Evolutionary conservation across 768 basidiomycete species (phyloP).

Genomic region (Tricholoma flavovirens): DNA sequence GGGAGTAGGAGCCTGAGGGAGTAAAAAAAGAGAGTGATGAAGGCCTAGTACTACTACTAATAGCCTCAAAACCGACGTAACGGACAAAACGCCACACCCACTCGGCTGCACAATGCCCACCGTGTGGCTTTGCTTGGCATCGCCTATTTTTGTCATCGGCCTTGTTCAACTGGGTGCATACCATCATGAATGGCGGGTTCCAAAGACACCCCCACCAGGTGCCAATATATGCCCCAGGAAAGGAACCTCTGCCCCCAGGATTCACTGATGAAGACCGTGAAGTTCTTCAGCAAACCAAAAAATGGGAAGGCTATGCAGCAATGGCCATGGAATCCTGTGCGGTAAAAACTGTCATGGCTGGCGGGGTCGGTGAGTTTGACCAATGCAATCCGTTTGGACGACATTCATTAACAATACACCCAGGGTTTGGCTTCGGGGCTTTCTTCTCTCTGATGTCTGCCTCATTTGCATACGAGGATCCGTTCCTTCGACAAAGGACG

Average conservation of each 20-base stretch:
- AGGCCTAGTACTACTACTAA: no score
- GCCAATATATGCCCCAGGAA: slow-evolving; percentile 79
- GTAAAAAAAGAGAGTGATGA: slow-evolving; percentile 10
- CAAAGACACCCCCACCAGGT: slow-evolving; percentile 40
- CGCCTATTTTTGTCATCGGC: background rate
- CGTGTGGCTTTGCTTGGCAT: background rate
- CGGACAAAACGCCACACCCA: slow-evolving; percentile 3
- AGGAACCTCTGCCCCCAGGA: slow-evolving; percentile 84
- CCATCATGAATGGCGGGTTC: slow-evolving; percentile 11
- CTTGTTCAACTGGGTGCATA: background rate
- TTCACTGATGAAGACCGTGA: slow-evolving; percentile 74
- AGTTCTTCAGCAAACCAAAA: slow-evolving; percentile 61
- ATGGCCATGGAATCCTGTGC: slow-evolving; percentile 83
- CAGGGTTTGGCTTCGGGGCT: slow-evolving; percentile 88
- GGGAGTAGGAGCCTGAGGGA: slow-evolving; percentile 6
- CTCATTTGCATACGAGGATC: slow-evolving; percentile 94
- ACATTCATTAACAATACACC: background rate
- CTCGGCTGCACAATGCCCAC: no score
- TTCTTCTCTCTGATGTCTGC: slow-evolving; percentile 97
- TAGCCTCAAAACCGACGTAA: background rate
- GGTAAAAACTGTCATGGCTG: slow-evolving; percentile 75
- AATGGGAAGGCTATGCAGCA: slow-evolving; percentile 67
- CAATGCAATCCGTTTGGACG: slow-evolving; percentile 10
- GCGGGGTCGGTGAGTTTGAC: slow-evolving; percentile 64
- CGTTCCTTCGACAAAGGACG: slow-evolving; percentile 62